A percentile compares a stretch with the other conserved stretches of the same genome.
These are phyloP conservation scores for Zelopaecilomyces penicillatus DNA, from an alignment of 2,329 filamentous ascomycete genomes.

Conservation along the genomic window DNA sequence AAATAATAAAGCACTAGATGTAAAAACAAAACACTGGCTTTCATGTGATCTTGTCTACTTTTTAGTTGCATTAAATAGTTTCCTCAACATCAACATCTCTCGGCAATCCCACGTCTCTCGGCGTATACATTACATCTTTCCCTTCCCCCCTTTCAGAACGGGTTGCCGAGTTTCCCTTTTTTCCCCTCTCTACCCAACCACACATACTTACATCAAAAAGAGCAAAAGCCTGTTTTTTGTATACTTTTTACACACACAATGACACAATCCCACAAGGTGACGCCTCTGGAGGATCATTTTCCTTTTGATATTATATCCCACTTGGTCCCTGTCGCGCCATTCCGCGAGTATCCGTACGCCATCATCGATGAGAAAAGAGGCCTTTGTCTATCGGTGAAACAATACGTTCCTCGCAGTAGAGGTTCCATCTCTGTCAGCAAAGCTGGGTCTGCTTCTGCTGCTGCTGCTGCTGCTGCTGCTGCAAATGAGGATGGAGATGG, in stretches of 20 bases:
- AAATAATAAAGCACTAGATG: no score
- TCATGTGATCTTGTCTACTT: no score
- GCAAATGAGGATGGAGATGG: no score
- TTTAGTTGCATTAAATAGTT: no score
- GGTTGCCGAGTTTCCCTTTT: not conserved
- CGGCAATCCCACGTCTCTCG: no score
- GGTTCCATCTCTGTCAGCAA: no score
- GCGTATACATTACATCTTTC: not conserved
- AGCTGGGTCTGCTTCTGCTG: no score
- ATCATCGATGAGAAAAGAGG: not conserved
- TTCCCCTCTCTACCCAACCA: no score
- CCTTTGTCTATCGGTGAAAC: constrained; percentile 1
- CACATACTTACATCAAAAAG: no score
- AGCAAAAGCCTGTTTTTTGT: not conserved
- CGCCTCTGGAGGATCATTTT: not conserved
- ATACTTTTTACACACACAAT: not conserved
- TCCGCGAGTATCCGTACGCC: constrained; percentile 4
- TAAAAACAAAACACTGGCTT: no score
- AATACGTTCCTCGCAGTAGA: constrained; percentile 1
- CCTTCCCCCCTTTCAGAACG: not conserved
- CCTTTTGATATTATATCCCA: constrained; percentile 1
- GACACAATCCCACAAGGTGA: not conserved
- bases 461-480: not conserved
- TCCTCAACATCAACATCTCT: no score
- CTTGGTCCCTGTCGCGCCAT: not conserved